Evolutionary conservation across 2,329 filamentous ascomycete species (phyloP), one percentile per base, ranked within the genome.

Genomic region (Apiospora sp.): DNA sequence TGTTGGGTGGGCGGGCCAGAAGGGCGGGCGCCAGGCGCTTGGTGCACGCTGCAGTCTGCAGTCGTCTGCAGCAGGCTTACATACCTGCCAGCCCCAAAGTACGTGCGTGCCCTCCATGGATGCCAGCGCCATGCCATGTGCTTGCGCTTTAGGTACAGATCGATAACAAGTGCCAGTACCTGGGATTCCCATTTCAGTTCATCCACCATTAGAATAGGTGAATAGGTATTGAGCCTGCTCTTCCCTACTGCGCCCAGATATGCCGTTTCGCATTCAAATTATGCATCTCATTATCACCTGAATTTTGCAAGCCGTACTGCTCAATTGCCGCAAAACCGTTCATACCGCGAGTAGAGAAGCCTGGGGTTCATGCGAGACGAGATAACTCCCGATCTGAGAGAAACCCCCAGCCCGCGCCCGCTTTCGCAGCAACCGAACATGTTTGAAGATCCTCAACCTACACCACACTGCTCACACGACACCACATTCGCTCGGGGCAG

Each of bases 401-500:
- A 68, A 46, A 58, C 34, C 67, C 51, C 67, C 51, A 70, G 75
- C 71, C 54, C 41, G 41, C 19, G 58, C 58, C 58, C 58, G 58
- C 58, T 41, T 64, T 64, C 71, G 69, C 71, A 74, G 64, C 71
- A 75, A 67, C 68, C 78, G 79, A 81, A 80, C 72, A 81, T 81
- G 80, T 81, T 80, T 77, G 77, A 76, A 77, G 77, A 76, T 79
- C 75, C 77, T 74, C 73, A 76, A 74, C 73, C 58, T 64, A 64
- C 71, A 51, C 54, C 67, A 70, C 54, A 77, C 77, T 79, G 75
- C 74, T 71, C 71, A 78, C 75, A 78, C 75, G 75, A 81, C 72
- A 78, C 78, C 78, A 75, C 76, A 77, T 80, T 80, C 75, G 72
- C 76, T 71, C 77, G 79, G 77, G 80, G 78, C 77, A 79, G 78